phyloP scores from a whole-genome alignment of 2,329 filamentous ascomycete genomes.

The Colletotrichum orchidophilum region DNA sequence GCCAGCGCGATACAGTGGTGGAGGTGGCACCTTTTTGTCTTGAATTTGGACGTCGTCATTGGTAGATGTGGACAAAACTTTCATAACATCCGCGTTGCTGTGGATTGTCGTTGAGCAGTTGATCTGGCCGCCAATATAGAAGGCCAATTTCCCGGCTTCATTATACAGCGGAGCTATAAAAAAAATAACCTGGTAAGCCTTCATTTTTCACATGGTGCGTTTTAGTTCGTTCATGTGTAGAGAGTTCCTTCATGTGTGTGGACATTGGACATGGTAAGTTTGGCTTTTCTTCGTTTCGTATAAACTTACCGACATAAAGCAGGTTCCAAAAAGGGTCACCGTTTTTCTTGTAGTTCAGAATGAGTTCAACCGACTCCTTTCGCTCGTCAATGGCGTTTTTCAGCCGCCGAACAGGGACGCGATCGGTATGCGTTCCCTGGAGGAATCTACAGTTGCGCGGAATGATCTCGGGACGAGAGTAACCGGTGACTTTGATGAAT shows the following conservation, averaged over 20 bases:
- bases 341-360: constrained; percentile 61
- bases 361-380: constrained; percentile 57
- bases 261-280: too few species aligned
- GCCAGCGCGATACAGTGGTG: background rate
- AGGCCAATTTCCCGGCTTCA: constrained; percentile 52
- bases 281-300: too few species aligned
- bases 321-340: constrained; percentile 67
- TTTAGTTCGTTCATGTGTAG: too few species aligned
- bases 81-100: constrained; percentile 56
- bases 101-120: constrained; percentile 62
- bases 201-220: background rate
- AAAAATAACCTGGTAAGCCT: background rate
- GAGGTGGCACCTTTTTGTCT: background rate
- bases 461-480: constrained; percentile 56
- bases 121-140: constrained; percentile 62
- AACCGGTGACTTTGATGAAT: constrained; percentile 61
- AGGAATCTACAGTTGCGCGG: constrained; percentile 61
- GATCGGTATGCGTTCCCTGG: constrained; percentile 58
- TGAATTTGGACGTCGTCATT: background rate
- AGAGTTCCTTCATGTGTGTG: too few species aligned
- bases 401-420: constrained; percentile 50
- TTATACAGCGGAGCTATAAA: constrained; percentile 52
- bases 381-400: constrained; percentile 50
- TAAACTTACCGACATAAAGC: constrained; percentile 57
- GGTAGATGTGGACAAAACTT: constrained; percentile 44